Evolutionary conservation across 1,139 yeast species (phyloP), one percentile per base, ranked within the genome.

Genomic region (Suhomyces panamericanus): DNA sequence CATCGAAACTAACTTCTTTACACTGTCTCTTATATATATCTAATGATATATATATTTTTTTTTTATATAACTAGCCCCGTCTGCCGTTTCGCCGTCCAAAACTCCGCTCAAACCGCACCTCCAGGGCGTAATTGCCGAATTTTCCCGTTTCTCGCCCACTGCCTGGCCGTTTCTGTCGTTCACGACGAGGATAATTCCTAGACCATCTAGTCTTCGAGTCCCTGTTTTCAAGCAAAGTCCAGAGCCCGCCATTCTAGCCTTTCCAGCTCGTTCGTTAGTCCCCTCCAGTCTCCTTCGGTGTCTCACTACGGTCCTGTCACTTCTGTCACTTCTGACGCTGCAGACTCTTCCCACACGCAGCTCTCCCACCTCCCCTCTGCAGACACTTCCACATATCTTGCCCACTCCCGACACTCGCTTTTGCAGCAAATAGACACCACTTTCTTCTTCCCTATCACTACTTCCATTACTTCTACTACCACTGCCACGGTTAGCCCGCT

Each of bases 321-420:
- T 20, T 20, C 24, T 20, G 24, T 20, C 24, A 2, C 8, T 4
- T 20, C 24, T 20, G 24, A 5, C 12, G 4, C 6, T 26, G 29
- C 36, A 22, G 29, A 32, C 34, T 17, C 28, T n/a, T 12, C 17
- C 15, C 14, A 12, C 29, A 4, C 28, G 29, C 29, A 26, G 29
- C 16, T 10, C 35, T 6, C 3, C 35, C 20, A 6, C 14, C 24
- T 32, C 32, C 17, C 11, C 20, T 31, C 33, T 31, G 26, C 35
- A 26, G 29, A 26, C 29, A 16, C 35, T 16, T 32, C 22, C 35
- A 16, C 26, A 16, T 32, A 17, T 26, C 12, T 26, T 26, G 29
- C n/a, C 29, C 35, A 32, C 13, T 20, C 35, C 26, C 8, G 28
- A 22, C 36, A 9, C 29, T 34, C 36, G 36, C 36, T 34, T 34